These are phyloP conservation scores for Amanita exitialis DNA, from an alignment of 768 basidiomycete species.

Conservation along the genomic window DNA sequence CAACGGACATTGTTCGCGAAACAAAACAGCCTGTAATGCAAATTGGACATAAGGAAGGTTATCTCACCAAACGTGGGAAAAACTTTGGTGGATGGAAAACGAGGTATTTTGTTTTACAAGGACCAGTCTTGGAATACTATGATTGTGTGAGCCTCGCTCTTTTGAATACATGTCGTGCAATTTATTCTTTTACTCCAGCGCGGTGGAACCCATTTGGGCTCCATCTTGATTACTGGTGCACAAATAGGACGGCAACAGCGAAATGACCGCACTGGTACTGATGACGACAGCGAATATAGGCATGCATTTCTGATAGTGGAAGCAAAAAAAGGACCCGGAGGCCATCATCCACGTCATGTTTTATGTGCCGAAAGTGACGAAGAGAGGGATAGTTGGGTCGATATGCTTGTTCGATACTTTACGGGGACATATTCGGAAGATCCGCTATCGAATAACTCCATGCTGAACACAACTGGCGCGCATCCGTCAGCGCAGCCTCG, in stretches of 20 bases:
- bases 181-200: constrained; percentile 37
- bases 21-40: constrained; percentile 70
- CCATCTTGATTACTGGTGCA: constrained; percentile 83
- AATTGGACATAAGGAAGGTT: constrained; percentile 86
- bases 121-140: constrained; percentile 87
- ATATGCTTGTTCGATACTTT: constrained; percentile 84
- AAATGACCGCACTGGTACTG: constrained; percentile 38
- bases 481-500: constrained; percentile 34
- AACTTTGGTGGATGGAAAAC: constrained; percentile 99
- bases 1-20: constrained; percentile 76
- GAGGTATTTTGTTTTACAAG: constrained; percentile 88
- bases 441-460: constrained; percentile 29
- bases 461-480: constrained; percentile 18
- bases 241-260: constrained; percentile 94
- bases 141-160: constrained; percentile 64
- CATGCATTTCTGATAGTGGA: constrained; percentile 98
- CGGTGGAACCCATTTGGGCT: constrained; percentile 85
- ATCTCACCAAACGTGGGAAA: constrained; percentile 92
- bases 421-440: constrained; percentile 75
- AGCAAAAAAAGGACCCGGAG: constrained; percentile 62
- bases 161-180: background rate
- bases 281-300: constrained; percentile 89
- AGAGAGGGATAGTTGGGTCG: constrained; percentile 92
- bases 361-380: constrained; percentile 93
- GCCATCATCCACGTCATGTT: constrained; percentile 74